Evolutionary conservation across 768 basidiomycete genomes (phyloP).

Genomic region (Steccherinum ochraceum): DNA sequence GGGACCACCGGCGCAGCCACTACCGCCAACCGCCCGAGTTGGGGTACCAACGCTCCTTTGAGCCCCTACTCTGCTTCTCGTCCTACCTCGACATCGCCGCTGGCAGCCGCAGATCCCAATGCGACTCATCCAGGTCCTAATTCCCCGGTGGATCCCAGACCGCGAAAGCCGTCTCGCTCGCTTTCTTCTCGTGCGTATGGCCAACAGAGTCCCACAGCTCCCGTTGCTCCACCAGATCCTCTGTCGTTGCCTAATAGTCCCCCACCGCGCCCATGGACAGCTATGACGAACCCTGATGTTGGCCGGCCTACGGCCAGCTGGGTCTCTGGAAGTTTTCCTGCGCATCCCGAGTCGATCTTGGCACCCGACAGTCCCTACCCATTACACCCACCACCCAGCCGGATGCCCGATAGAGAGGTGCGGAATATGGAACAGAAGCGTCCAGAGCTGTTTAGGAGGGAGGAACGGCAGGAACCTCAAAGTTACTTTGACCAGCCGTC

Average conservation of each 20-base stretch:
- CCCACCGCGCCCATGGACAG: not conserved
- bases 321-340: not conserved
- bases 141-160: not conserved
- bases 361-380: not conserved
- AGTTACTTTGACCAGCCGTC: not conserved
- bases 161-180: not conserved
- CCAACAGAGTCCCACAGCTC: not conserved
- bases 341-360: not conserved
- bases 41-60: not conserved
- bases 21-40: not conserved
- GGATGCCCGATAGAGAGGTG: not conserved
- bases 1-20: not conserved
- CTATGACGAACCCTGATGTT: not conserved
- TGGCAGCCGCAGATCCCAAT: not conserved
- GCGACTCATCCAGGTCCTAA: not conserved
- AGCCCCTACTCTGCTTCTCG: not conserved
- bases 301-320: not conserved
- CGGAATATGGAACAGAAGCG: not conserved
- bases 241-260: not conserved
- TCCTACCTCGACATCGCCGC: not conserved
- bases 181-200: not conserved
- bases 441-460: not conserved
- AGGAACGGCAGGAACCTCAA: not conserved
- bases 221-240: not conserved
- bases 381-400: not conserved